phyloP scores from a whole-genome alignment of 345 rosid species.

The Excoecaria cochinchinensis region DNA sequence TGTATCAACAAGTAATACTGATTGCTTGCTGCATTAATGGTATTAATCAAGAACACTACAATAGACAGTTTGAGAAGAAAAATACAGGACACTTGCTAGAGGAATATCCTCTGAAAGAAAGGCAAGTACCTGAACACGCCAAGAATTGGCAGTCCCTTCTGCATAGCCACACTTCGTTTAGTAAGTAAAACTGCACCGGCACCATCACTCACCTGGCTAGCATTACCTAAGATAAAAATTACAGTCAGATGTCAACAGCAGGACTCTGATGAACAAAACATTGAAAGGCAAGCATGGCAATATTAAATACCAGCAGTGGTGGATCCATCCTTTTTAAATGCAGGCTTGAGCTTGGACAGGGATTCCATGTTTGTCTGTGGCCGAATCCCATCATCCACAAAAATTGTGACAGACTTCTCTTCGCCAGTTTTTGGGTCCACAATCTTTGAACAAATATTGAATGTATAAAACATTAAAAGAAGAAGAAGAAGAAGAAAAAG shows the following conservation, averaged over 20 bases:
- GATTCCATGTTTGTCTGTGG: constrained; percentile 57
- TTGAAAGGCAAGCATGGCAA: not conserved
- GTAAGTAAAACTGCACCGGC: constrained; percentile 94
- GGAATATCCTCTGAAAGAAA: not conserved
- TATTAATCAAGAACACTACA: not conserved
- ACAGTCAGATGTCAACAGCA: constrained; percentile 15
- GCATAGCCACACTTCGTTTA: constrained; percentile 80
- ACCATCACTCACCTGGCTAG: constrained; percentile 98
- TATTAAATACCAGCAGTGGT: constrained; percentile 82
- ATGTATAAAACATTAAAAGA: constrained; percentile 7
- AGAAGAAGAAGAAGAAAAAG: not conserved
- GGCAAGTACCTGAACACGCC: constrained; percentile 74
- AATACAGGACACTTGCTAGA: not conserved
- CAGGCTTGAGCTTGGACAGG: constrained; percentile 82
- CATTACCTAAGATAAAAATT: constrained; percentile 52
- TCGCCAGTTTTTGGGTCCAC: constrained; percentile 79
- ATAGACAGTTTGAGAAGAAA: not conserved
- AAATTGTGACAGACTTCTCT: constrained; percentile 61
- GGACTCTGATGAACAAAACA: constrained; percentile 3
- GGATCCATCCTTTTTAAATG: constrained; percentile 72
- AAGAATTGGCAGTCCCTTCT: constrained; percentile 87
- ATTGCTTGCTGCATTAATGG: not conserved
- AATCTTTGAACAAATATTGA: constrained; percentile 42
- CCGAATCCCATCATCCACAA: constrained; percentile 84
- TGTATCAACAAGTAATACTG: not conserved